Evolutionary conservation across 176 grass and related monocot genomes (phyloP).

Genomic region (Pontederia crassipes): DNA sequence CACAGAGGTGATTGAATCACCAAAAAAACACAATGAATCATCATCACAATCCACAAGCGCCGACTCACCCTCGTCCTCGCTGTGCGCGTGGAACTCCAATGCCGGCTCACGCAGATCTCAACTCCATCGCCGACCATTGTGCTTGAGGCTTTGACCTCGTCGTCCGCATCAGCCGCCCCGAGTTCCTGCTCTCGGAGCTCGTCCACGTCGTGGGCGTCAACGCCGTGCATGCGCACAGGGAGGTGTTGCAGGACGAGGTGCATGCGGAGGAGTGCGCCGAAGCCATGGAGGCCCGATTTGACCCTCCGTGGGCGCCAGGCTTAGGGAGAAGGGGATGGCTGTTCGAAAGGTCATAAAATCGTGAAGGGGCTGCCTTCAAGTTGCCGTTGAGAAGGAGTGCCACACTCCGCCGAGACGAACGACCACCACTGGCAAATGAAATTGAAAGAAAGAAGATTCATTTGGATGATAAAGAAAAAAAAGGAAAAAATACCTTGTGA

Average conservation of each 20-base stretch:
- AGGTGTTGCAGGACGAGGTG: slow-evolving; percentile 76
- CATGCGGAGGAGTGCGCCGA: slow-evolving; percentile 58
- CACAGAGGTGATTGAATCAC: too few relatives aligned
- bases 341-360: slow-evolving; percentile 53
- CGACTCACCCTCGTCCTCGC: slow-evolving; percentile 23
- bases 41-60: background rate
- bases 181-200: slow-evolving; percentile 15
- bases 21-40: too few relatives aligned
- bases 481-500: too few relatives aligned
- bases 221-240: slow-evolving; percentile 67
- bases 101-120: slow-evolving; percentile 49
- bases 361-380: slow-evolving; percentile 60
- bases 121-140: slow-evolving; percentile 73
- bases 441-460: too few relatives aligned
- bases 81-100: too few relatives aligned
- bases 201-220: too few relatives aligned
- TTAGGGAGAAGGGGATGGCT: slow-evolving; percentile 67
- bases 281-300: slow-evolving; percentile 37
- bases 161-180: slow-evolving; percentile 63
- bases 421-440: too few relatives aligned
- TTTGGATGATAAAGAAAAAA: too few relatives aligned
- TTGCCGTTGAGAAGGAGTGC: slow-evolving; percentile 31
- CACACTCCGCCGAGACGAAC: slow-evolving; percentile 29
- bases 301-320: slow-evolving; percentile 47
- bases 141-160: slow-evolving; percentile 68